Base-by-base conservation (phyloP, 1,284 basidiomycete species). In the Waitea zeae region DNA sequence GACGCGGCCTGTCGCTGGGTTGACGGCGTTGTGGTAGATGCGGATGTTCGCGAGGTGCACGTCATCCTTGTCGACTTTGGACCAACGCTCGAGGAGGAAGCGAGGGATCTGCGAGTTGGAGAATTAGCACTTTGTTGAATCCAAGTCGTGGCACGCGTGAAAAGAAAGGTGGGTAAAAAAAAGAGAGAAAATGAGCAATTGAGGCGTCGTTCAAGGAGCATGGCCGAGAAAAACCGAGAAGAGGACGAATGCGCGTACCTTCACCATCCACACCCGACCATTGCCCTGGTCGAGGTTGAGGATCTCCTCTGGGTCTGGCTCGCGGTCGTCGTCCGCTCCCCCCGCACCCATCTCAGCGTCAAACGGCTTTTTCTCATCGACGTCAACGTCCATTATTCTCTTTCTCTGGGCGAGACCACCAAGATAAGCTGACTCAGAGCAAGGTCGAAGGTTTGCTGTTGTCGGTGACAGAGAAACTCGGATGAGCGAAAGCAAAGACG, bases 241-340 rank as follows among this genome's bases (percentile, higher is more conserved):
- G 14, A 9, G 17, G 20, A 12, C 20, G 11, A n/a, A 30, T 4
- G 12, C 18, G 34, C 43, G 36, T 43, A 79, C 78, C 65, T 81
- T 82, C 44, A 84, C 79, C 20, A 81, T 59, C 81, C 80, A 84
- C 15, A 81, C 74, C 45, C 70, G 58, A 18, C 79, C 76, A 36
- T 70, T 67, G 20, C 73, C 75, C 41, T 72, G 64, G 49, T 80
- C 71, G 36, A 80, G 56, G 67, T 77, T 73, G 9, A 83, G 60
- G 18, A 68, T 62, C 48, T 83, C 80, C 38, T 83, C 75, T 3
- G 79, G 79, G 45, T 83, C 80, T 0, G 79, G 80, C 2, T 71
- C 74, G 15, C 76, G 75, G 12, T 68, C 57, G 22, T 26, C 22
- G n/a, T n/a, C n/a, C n/a, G n/a, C n/a, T n/a, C n/a, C n/a, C n/a